Evolutionary conservation across 225 moss, liverwort and hornwort genomes (phyloP).

Genomic region (Sphagnum tenellum): DNA sequence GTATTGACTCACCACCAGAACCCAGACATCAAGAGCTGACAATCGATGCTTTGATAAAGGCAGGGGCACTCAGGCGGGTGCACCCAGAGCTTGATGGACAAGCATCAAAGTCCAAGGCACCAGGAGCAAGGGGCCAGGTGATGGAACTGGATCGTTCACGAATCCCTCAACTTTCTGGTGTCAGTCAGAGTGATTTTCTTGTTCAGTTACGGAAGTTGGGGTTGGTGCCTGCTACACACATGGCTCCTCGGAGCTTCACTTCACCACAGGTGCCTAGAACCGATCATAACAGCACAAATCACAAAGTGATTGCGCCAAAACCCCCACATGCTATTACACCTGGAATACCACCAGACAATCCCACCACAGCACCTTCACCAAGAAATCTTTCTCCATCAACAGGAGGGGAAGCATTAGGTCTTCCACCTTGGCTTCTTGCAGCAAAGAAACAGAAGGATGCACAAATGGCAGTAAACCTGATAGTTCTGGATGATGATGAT

Average conservation of each 20-base stretch:
- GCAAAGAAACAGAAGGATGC: constrained; percentile 25
- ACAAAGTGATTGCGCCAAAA: not conserved
- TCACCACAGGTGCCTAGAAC: not conserved
- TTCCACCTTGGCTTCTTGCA: constrained; percentile 23
- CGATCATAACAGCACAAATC: not conserved
- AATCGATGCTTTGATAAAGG: constrained; percentile 10
- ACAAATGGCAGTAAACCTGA: constrained; percentile 16
- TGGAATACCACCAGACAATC: not conserved
- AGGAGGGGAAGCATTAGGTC: constrained; percentile 7
- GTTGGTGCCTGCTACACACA: constrained; percentile 18
- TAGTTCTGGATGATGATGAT: constrained; percentile 26
- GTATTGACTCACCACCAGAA: constrained; percentile 2
- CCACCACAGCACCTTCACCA: not conserved
- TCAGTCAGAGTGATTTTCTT: constrained; percentile 8
- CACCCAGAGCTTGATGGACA: not conserved
- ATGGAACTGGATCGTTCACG: constrained; percentile 19
- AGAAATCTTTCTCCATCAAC: not conserved
- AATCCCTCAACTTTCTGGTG: constrained; percentile 9
- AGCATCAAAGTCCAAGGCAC: not conserved
- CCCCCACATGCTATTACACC: not conserved
- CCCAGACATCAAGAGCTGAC: constrained; percentile 7
- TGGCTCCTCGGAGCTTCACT: not conserved
- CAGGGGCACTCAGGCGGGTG: constrained; percentile 15
- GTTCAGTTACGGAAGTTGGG: constrained; percentile 18
- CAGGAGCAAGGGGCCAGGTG: constrained; percentile 11